Base-by-base conservation (phyloP, 2,329 filamentous ascomycete genomes). In the Immersiporthe knoxdaviesiana region DNA sequence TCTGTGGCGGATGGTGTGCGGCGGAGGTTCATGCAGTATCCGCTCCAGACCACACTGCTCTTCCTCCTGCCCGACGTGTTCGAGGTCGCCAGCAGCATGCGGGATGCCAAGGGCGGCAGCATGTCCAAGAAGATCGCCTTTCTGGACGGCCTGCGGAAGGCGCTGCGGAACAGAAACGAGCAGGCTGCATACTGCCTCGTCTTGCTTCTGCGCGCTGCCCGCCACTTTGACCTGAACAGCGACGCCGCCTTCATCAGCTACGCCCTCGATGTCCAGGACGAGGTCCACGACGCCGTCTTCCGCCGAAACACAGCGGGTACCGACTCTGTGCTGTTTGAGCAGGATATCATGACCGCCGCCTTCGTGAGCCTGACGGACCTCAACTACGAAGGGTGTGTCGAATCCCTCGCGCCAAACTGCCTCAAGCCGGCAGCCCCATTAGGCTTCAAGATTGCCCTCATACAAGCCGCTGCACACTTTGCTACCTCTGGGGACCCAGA, bases 61-160 rank as follows among this genome's bases (percentile, higher is more conserved):
- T 85, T 91, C 69, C 81, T 92, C 11, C 79, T 91, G 11, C 90
- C 90, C 4, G 90, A 92, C 73, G 87, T 91, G 7, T 92, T 92
- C 72, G 88, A 91, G 77, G 88, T 91, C 44, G 89, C 89, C 35
- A 90, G 88, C 77, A 90, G 90, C 76, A 81, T 91, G 76, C 84
- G 88, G 69, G 88, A 91, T 72, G 84, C 84, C 39, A 91, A 90
- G 76, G 87, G 85, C 73, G 83, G 84, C 67, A 84, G 86, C 73
- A 86, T 91, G 77, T 82, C 85, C 21, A 92, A 91, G 78, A 91
- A 90, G 74, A 86, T 90, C 7, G 83, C 85, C 3, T 91, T 91
- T 72, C 80, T 92, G 21, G 89, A 91, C 70, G 83, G 83, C 56
- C 77, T 91, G 16, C 83, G 87, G 73, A 92, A 91, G 75, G 82